Conservation (phyloP, 225 moss, liverwort and hornwort species). For the Pleurozium schreberi region DNA sequence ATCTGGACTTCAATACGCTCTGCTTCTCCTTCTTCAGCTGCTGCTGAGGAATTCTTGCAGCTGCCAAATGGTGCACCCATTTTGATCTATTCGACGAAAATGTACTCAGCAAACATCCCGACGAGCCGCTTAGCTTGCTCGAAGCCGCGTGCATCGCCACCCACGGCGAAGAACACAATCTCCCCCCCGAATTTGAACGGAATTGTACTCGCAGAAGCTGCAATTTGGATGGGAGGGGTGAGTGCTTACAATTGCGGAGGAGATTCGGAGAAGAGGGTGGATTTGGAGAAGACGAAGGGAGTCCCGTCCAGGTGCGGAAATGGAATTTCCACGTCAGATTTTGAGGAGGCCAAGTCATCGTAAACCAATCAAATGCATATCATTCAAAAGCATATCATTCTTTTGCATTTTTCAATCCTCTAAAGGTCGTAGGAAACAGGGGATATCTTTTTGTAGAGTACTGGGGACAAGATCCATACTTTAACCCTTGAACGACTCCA, state of each 20-base stretch:
- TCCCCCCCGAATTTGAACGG: not conserved
- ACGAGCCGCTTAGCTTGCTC: slow-evolving; percentile 14
- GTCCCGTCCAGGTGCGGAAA: no score
- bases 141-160: slow-evolving; percentile 29
- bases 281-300: not conserved
- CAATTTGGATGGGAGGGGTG: not conserved
- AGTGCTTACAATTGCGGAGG: not conserved
- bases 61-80: slow-evolving; percentile 14
- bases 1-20: not conserved
- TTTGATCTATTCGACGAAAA: slow-evolving; percentile 2
- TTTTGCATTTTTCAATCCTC: no score
- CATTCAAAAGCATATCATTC: no score
- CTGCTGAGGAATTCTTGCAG: not conserved
- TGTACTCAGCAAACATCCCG: slow-evolving; percentile 18
- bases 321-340: not conserved
- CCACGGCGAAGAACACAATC: not conserved
- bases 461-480: no score
- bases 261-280: not conserved
- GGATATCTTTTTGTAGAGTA: not conserved
- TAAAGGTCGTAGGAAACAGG: no score
- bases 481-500: no score
- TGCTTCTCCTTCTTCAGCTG: not conserved
- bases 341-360: not conserved
- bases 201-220: not conserved
- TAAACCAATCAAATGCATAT: no score